Evolutionary conservation across 2,329 filamentous ascomycete genomes (phyloP).

Genomic region (Cadophora gregata): DNA sequence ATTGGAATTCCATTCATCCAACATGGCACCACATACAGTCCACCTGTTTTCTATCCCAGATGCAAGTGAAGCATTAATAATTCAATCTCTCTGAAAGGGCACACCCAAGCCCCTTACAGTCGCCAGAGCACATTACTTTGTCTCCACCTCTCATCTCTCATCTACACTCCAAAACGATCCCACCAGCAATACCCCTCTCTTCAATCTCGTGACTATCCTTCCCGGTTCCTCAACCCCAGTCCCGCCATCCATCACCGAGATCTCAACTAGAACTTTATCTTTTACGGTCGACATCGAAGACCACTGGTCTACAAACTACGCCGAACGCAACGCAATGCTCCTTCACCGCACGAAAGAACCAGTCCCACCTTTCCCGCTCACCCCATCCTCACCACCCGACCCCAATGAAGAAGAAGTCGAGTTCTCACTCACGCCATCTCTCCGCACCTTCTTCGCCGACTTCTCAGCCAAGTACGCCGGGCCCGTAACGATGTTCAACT

Average conservation of each 20-base stretch:
- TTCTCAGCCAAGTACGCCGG: background rate
- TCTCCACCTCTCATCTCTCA: background rate
- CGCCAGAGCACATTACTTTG: background rate
- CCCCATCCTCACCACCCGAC: background rate
- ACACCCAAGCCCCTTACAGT: background rate
- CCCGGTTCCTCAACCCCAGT: background rate
- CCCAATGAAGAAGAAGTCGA: constrained; percentile 9
- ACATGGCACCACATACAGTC: background rate
- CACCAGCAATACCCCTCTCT: background rate
- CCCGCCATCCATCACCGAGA: background rate
- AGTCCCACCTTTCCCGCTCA: background rate
- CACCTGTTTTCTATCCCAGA: background rate
- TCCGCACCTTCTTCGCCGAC: background rate
- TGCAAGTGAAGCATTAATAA: background rate
- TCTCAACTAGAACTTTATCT: background rate
- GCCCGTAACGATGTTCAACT: background rate
- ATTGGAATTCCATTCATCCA: background rate
- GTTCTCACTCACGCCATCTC: background rate
- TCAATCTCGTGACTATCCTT: background rate
- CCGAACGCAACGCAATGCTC: background rate
- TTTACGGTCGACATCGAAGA: background rate
- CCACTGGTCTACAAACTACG: background rate
- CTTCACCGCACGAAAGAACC: background rate
- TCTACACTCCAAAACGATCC: background rate
- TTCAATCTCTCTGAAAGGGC: background rate